phyloP scores from a whole-genome alignment of 2,329 filamentous ascomycete genomes.

The Venturia oleaginea region DNA sequence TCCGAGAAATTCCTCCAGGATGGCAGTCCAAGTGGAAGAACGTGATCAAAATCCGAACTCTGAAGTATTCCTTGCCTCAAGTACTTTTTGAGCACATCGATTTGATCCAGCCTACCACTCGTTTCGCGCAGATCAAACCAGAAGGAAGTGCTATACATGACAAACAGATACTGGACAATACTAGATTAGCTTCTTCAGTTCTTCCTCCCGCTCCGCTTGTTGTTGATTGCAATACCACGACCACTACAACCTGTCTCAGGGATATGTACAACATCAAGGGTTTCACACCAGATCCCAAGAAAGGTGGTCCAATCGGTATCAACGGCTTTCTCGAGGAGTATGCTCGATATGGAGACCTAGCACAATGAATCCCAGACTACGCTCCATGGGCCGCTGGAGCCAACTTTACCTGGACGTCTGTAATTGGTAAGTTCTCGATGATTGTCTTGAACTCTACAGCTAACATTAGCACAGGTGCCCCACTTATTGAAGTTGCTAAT shows the following conservation, averaged over 20 bases:
- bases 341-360: slow-evolving; percentile 8
- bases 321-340: slow-evolving; percentile 11
- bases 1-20: not conserved
- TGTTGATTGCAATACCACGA: slow-evolving; percentile 12
- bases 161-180: slow-evolving; percentile 33
- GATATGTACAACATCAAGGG: slow-evolving; percentile 13
- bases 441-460: not conserved
- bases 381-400: slow-evolving; percentile 8
- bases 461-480: not conserved
- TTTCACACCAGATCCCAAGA: not conserved
- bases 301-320: slow-evolving; percentile 3
- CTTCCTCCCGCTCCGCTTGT: not conserved
- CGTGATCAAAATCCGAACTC: slow-evolving; percentile 42
- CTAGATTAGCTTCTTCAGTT: slow-evolving; percentile 22
- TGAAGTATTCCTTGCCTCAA: slow-evolving; percentile 53
- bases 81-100: slow-evolving; percentile 46
- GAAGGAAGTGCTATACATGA: not conserved
- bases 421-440: slow-evolving; percentile 11
- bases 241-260: slow-evolving; percentile 8
- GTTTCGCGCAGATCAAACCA: slow-evolving; percentile 32
- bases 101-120: slow-evolving; percentile 57
- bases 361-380: slow-evolving; percentile 3
- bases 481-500: not conserved
- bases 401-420: slow-evolving; percentile 8
- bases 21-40: slow-evolving; percentile 22